A percentile compares a stretch with the other conserved stretches of the same genome.
Evolutionary conservation across 257 asterid species (phyloP).

Genomic region (Penstemon davidsonii): DNA sequence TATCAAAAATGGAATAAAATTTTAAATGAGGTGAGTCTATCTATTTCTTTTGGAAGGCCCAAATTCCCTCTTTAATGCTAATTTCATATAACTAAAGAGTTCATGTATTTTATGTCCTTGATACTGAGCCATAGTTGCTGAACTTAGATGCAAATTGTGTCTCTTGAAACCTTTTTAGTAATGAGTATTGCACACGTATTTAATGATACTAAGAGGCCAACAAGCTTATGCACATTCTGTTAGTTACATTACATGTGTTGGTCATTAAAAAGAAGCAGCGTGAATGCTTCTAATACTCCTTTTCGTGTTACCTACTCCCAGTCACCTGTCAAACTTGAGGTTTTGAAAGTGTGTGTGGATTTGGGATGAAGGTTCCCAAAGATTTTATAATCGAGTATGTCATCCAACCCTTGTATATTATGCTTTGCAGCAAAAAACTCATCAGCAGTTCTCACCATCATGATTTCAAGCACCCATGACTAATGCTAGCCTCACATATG

Average conservation of each 20-base stretch:
- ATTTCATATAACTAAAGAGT: background rate
- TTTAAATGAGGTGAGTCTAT: constrained; percentile 59
- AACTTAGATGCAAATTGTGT: constrained; percentile 6
- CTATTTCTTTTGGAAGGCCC: constrained; percentile 18
- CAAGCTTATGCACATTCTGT: constrained; percentile 1
- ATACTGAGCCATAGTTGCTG: constrained; percentile 8
- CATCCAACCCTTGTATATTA: too few relatives aligned
- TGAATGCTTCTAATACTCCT: background rate
- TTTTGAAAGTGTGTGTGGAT: constrained; percentile 5
- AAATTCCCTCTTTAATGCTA: constrained; percentile 5
- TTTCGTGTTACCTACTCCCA: background rate
- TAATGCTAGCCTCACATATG: background rate
- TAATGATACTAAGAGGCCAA: background rate
- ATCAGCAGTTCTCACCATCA: background rate
- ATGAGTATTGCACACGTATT: background rate
- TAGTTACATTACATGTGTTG: constrained; percentile 9
- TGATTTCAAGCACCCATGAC: constrained; percentile 15
- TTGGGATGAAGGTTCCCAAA: background rate
- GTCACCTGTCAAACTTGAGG: background rate
- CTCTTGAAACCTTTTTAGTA: background rate
- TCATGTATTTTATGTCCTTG: background rate
- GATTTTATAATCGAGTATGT: too few relatives aligned
- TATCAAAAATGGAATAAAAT: constrained; percentile 86
- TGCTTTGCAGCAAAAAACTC: background rate
- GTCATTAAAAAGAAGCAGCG: background rate